Base-by-base conservation (phyloP, 192 early-diverging fungal species). In the Phycomyces blakesleeanus region DNA sequence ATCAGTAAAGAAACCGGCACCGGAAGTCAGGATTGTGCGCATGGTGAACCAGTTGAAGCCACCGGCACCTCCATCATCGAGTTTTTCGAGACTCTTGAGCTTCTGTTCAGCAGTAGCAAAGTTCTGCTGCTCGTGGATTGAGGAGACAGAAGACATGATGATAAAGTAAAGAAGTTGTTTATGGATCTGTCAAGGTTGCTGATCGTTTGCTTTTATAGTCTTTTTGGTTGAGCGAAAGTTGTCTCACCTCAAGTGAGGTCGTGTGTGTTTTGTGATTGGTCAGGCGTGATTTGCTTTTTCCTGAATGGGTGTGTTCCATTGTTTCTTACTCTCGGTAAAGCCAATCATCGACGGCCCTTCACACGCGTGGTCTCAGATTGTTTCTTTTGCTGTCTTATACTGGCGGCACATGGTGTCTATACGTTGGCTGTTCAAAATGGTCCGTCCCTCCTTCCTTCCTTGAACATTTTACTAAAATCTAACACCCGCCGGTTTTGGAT, bases 1-100 rank as follows among this genome's bases (percentile, higher is more conserved):
- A 78, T 98, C 93, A 60, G 91, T 91, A 69, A 95, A 89, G 77
- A 96, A 94, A 69, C 92, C 89, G 42, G 85, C 81, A 61, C 85
- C 86, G 5, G 85, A 78, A 21, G 85, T 82, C 27, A 90, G 42
- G 67, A 83, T 83, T n/a, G 88, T 79, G 42, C 85, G 79, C 57
- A 87, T 66, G 63, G 85, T 84, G 76, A 87, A 87, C 88, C 86
- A 87, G 71, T 72, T 72, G 58, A 57, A 60, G 38, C 70, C 70
- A 62, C 63, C 70, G 5, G 55, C 44, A 16, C 55, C 40, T 50
- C 51, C 59, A 18, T 71, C 53, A 24, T 72, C 70, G 14, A 72
- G 53, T 14, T 49, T 72, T 34, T 72, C 64, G 24, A 72, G 53
- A 44, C 57, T 61, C 18, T 60, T 18, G 26, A 72, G 34, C 42